A percentile compares a stretch with the other conserved stretches of the same genome.
Conservation (phyloP, 805 yeast genomes). For the fission yeast (Schizosaccharomyces pombe) region DNA sequence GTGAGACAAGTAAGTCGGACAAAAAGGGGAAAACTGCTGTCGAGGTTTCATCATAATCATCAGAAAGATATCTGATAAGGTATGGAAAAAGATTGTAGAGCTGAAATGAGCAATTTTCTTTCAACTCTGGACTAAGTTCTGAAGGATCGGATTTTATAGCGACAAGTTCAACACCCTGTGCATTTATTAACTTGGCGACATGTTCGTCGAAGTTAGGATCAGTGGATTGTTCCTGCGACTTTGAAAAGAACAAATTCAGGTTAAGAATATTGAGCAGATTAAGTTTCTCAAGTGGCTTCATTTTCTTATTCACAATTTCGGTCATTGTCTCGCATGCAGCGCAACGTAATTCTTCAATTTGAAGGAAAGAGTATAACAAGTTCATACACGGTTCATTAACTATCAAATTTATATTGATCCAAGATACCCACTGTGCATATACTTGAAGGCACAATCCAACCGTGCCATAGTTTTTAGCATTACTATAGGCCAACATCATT, state of each 20-base stretch:
- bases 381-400: slow-evolving; percentile 35
- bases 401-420: slow-evolving; percentile 71
- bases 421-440: slow-evolving; percentile 68
- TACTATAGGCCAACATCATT: slow-evolving; percentile 21
- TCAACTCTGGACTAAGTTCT: background rate
- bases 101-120: slow-evolving; percentile 7
- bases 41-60: slow-evolving; percentile 76
- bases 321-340: slow-evolving; percentile 32
- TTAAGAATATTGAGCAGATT: slow-evolving; percentile 47
- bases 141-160: slow-evolving; percentile 22
- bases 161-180: slow-evolving; percentile 56
- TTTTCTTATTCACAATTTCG: slow-evolving; percentile 53
- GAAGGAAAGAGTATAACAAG: slow-evolving; percentile 35
- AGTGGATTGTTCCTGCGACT: slow-evolving; percentile 15
- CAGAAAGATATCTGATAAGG: slow-evolving; percentile 42
- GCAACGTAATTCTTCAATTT: slow-evolving; percentile 21
- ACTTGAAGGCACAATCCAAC: slow-evolving; percentile 35
- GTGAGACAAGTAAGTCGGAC: slow-evolving; percentile 43
- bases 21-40: slow-evolving; percentile 63
- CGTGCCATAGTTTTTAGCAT: slow-evolving; percentile 18
- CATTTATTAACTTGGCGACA: slow-evolving; percentile 47
- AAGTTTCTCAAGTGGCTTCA: slow-evolving; percentile 49
- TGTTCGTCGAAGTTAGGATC: slow-evolving; percentile 53
- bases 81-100: slow-evolving; percentile 48
- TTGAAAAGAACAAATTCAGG: slow-evolving; percentile 30